These are phyloP conservation scores for Aspergillus sclerotialis DNA, from an alignment of 2,329 filamentous ascomycete genomes.

Conservation along the genomic window DNA sequence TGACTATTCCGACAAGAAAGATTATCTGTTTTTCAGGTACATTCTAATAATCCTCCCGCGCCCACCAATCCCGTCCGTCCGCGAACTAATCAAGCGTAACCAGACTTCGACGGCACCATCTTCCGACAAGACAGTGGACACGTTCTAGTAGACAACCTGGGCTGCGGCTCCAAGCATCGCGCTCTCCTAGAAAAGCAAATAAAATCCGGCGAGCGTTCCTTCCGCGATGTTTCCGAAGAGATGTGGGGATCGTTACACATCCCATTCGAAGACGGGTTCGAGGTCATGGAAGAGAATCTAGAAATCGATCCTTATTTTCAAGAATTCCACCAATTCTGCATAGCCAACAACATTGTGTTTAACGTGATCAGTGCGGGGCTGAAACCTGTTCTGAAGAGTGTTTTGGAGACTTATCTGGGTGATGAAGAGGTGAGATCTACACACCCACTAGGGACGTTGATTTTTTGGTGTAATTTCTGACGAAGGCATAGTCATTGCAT, in stretches of 20 bases:
- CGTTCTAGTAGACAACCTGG: slow-evolving; percentile 59
- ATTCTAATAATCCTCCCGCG: not conserved
- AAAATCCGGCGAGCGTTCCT: slow-evolving; percentile 57
- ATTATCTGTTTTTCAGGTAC: slow-evolving; percentile 42
- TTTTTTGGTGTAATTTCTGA: not conserved
- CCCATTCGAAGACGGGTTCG: slow-evolving; percentile 61
- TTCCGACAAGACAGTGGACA: slow-evolving; percentile 67
- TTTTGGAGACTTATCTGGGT: slow-evolving; percentile 59
- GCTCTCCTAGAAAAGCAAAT: slow-evolving; percentile 57
- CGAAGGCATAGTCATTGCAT: slow-evolving; percentile 35
- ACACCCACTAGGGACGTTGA: not conserved
- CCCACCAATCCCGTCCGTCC: slow-evolving; percentile 4
- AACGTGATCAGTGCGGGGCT: slow-evolving; percentile 63
- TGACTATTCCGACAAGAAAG: slow-evolving; percentile 28
- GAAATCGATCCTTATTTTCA: slow-evolving; percentile 59
- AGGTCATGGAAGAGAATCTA: slow-evolving; percentile 54
- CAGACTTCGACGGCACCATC: slow-evolving; percentile 66
- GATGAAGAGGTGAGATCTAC: slow-evolving; percentile 46
- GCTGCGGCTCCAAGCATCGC: slow-evolving; percentile 53
- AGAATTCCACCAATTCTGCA: slow-evolving; percentile 58
- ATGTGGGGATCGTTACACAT: slow-evolving; percentile 63
- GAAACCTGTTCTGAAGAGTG: slow-evolving; percentile 55
- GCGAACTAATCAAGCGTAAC: slow-evolving; percentile 3
- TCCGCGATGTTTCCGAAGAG: slow-evolving; percentile 64
- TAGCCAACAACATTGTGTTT: slow-evolving; percentile 58